phyloP scores from a whole-genome alignment of 2,329 filamentous ascomycete genomes.

The Fusarium brevicatenulatum region DNA sequence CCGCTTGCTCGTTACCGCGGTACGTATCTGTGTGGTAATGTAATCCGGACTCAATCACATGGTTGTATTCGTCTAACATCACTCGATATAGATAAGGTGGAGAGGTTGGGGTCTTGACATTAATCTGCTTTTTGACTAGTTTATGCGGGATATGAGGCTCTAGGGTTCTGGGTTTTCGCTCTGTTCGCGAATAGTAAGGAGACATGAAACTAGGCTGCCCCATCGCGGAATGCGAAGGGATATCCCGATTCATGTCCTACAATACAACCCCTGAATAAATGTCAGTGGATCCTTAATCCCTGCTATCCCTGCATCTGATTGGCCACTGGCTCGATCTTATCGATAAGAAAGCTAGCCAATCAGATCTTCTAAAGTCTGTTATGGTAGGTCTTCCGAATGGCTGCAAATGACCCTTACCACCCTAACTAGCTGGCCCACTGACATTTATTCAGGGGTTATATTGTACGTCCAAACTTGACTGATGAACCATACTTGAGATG shows the following conservation, averaged over 20 bases:
- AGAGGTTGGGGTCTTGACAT: slow-evolving; percentile 28
- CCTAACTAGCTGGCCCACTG: too few relatives aligned
- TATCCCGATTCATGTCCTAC: background rate
- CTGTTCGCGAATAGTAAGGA: slow-evolving; percentile 22
- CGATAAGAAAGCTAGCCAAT: too few relatives aligned
- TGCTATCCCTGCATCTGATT: too few relatives aligned
- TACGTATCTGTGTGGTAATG: slow-evolving; percentile 1
- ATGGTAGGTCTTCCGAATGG: too few relatives aligned
- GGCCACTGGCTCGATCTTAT: too few relatives aligned
- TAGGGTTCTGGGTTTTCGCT: slow-evolving; percentile 8
- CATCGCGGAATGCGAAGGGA: slow-evolving; percentile 24
- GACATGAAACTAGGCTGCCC: slow-evolving; percentile 7
- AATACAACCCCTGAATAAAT: too few relatives aligned
- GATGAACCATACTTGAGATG: background rate
- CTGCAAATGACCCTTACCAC: too few relatives aligned
- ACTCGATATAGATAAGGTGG: slow-evolving; percentile 38
- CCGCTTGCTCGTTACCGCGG: background rate
- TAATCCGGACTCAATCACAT: slow-evolving; percentile 38
- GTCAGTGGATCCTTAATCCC: too few relatives aligned
- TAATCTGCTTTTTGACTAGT: slow-evolving; percentile 38
- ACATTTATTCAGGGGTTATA: too few relatives aligned
- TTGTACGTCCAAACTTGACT: background rate
- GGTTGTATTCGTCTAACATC: slow-evolving; percentile 43
- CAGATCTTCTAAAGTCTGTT: too few relatives aligned
- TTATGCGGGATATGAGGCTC: slow-evolving; percentile 37